Conservation (phyloP, 768 basidiomycete genomes). For the Hemileccinum rubropunctum region DNA sequence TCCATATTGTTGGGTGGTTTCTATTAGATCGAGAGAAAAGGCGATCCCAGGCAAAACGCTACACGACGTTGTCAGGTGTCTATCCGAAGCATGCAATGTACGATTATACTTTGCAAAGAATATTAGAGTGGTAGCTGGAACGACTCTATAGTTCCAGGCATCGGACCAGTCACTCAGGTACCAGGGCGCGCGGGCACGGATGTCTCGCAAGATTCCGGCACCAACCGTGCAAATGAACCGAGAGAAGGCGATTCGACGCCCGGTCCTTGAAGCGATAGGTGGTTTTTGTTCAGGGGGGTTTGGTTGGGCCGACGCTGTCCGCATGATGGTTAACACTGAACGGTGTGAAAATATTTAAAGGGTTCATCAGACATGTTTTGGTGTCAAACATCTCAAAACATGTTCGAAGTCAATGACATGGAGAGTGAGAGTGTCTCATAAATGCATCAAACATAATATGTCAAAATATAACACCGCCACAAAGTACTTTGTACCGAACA, state of each 20-base stretch:
- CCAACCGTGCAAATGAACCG: conserved; percentile 36
- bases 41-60: conserved; percentile 90
- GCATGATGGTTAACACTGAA: too few species aligned
- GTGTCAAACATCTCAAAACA: too few species aligned
- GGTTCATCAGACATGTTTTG: too few species aligned
- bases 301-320: too few species aligned
- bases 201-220: conserved; percentile 67
- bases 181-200: conserved; percentile 70
- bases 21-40: conserved; percentile 89
- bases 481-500: too few species aligned
- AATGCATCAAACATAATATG: too few species aligned
- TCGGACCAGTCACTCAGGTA: conserved; percentile 88
- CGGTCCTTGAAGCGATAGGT: too few species aligned
- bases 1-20: conserved; percentile 87
- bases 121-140: conserved; percentile 83
- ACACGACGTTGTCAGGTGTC: neutral
- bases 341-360: too few species aligned
- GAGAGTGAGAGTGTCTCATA: too few species aligned
- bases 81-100: neutral
- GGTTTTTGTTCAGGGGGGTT: too few species aligned
- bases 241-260: neutral
- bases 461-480: too few species aligned
- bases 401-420: too few species aligned
- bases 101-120: conserved; percentile 75
- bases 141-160: conserved; percentile 87